A percentile compares a stretch with the other conserved stretches of the same genome.
Conservation (phyloP, 2,329 filamentous ascomycete genomes). For the Monosporascus sp. region DNA sequence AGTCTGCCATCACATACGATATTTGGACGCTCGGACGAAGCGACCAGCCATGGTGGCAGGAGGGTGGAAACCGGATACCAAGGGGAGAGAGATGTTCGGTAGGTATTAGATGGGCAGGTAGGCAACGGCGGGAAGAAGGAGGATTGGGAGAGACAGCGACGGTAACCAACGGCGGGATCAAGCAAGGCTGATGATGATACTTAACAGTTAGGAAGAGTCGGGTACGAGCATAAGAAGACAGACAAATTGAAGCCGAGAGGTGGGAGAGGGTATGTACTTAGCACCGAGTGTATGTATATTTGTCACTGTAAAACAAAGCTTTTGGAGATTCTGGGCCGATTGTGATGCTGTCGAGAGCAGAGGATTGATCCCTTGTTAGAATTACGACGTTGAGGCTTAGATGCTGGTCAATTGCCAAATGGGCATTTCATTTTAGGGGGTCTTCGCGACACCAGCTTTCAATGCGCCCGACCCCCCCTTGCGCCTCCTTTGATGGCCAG, state of each 20-base stretch:
- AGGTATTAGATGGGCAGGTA: not conserved
- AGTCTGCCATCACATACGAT: conserved; percentile 46
- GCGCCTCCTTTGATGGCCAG: too few species aligned
- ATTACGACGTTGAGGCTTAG: too few species aligned
- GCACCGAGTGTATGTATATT: too few species aligned
- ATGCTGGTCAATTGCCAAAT: too few species aligned
- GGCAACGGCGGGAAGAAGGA: not conserved
- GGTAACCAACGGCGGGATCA: not conserved
- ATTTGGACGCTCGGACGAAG: conserved; percentile 65
- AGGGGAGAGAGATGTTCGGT: not conserved
- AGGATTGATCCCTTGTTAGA: too few species aligned
- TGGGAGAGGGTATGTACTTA: not conserved
- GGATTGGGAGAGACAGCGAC: not conserved
- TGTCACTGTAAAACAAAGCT: too few species aligned
- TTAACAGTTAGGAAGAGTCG: not conserved
- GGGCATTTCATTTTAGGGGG: too few species aligned
- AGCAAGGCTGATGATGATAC: not conserved
- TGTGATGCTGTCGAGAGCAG: too few species aligned
- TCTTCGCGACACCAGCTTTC: too few species aligned
- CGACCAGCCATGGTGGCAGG: conserved; percentile 50
- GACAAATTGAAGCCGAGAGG: not conserved
- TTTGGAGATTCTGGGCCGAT: too few species aligned
- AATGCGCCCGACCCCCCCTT: too few species aligned
- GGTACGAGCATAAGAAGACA: not conserved
- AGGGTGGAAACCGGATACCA: not conserved